These are phyloP conservation scores for Omphalotus guepiniiformis DNA, from an alignment of 768 basidiomycete genomes.

Conservation along the genomic window DNA sequence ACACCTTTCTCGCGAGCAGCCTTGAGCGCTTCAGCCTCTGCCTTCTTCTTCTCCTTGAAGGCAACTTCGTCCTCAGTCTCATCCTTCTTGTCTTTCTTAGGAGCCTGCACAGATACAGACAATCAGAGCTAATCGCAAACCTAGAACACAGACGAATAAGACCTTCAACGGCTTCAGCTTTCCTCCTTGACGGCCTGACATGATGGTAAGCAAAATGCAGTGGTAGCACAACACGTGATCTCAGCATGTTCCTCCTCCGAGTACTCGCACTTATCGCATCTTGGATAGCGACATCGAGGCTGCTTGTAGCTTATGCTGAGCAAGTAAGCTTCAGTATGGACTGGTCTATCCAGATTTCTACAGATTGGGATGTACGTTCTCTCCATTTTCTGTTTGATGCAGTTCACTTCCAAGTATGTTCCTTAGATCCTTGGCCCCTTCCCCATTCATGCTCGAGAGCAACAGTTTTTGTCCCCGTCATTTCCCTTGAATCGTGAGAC, in stretches of 20 bases:
- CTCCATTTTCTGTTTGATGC: neutral
- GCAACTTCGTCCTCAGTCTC: constrained; percentile 66
- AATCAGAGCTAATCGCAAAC: neutral
- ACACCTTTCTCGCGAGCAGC: constrained; percentile 69
- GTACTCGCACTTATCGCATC: too few species aligned
- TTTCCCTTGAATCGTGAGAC: constrained; percentile 63
- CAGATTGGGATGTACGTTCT: constrained; percentile 35
- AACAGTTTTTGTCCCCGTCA: constrained; percentile 75
- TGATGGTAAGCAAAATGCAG: constrained; percentile 22
- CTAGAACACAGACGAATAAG: neutral
- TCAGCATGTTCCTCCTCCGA: too few species aligned
- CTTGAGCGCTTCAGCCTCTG: constrained; percentile 69
- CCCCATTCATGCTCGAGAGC: constrained; percentile 79
- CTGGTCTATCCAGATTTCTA: constrained; percentile 25
- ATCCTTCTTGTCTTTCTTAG: constrained; percentile 79
- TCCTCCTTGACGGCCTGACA: constrained; percentile 74
- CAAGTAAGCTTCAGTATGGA: constrained; percentile 1
- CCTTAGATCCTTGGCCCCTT: constrained; percentile 83
- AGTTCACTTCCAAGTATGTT: neutral
- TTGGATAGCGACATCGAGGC: too few species aligned
- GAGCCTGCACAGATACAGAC: constrained; percentile 44
- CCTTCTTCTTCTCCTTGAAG: constrained; percentile 76
- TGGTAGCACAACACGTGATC: too few species aligned
- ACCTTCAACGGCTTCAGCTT: constrained; percentile 89
- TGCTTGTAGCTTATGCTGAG: too few species aligned